Conservation (phyloP, 2,329 filamentous ascomycete genomes). For the Trichoderma oligosporum region DNA sequence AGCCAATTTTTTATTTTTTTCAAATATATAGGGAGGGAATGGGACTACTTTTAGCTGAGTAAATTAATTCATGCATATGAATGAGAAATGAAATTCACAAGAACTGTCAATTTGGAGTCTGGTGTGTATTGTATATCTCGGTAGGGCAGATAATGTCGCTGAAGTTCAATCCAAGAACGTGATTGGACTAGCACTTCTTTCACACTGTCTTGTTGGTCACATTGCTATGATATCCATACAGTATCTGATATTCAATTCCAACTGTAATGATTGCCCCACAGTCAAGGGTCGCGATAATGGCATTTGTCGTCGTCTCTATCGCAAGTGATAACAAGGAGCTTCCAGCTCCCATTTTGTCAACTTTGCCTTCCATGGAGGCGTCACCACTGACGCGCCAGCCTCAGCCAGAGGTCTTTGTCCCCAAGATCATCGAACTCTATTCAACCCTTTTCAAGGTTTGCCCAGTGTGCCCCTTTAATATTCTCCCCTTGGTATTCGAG, state of each 20-base stretch:
- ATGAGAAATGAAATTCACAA: not conserved
- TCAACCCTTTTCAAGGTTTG: constrained; percentile 73
- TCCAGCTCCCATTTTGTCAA: constrained; percentile 8
- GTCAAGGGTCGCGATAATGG: constrained; percentile 13
- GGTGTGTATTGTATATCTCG: not conserved
- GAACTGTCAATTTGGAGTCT: not conserved
- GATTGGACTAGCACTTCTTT: not conserved
- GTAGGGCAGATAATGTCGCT: not conserved
- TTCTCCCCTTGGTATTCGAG: constrained; percentile 14
- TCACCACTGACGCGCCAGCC: constrained; percentile 92
- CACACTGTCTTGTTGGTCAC: not conserved
- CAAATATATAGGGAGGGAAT: no score
- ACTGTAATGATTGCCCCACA: constrained; percentile 3
- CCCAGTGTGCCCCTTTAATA: constrained; percentile 11
- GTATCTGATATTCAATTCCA: not conserved
- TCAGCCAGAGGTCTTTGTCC: constrained; percentile 85
- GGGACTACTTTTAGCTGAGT: not conserved
- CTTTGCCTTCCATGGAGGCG: constrained; percentile 61
- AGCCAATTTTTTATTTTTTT: no score
- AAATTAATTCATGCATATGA: not conserved
- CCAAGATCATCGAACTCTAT: constrained; percentile 90
- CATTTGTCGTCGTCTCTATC: constrained; percentile 17
- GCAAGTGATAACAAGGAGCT: constrained; percentile 14
- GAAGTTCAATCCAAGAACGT: not conserved
- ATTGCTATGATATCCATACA: not conserved